phyloP scores from a whole-genome alignment of 2,329 filamentous ascomycete species.

The Pestalotiopsis fici region DNA sequence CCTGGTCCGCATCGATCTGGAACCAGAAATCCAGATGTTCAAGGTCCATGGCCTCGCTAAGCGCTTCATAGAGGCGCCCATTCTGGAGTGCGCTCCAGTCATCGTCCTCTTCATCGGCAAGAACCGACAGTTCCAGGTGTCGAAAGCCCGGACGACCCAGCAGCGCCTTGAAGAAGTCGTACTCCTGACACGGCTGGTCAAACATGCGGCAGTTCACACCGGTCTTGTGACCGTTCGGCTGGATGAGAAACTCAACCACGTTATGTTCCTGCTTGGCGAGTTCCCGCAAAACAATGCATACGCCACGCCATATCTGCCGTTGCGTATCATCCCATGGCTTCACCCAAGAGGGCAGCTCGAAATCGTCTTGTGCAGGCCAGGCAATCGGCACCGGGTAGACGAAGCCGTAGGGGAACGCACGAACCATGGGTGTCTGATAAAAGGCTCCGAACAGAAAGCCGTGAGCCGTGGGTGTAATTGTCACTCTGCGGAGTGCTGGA shows the following conservation, averaged over 20 bases:
- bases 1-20: no score
- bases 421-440: constrained; percentile 3
- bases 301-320: neutral
- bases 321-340: neutral
- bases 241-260: neutral
- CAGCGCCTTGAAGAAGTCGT: neutral
- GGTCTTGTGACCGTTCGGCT: neutral
- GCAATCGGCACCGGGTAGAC: neutral
- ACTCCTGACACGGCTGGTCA: neutral
- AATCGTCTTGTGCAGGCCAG: neutral
- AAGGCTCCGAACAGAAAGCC: neutral
- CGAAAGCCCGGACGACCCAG: neutral
- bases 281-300: neutral
- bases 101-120: neutral
- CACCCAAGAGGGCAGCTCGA: no score
- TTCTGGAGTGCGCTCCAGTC: neutral
- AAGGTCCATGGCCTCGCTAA: neutral
- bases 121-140: neutral
- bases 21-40: no score
- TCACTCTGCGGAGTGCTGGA: neutral
- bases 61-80: neutral
- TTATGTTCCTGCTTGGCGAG: neutral
- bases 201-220: neutral
- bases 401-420: neutral
- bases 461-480: neutral